phyloP scores from a whole-genome alignment of 169 alveolate genomes.

The Plasmodium coatneyi region DNA sequence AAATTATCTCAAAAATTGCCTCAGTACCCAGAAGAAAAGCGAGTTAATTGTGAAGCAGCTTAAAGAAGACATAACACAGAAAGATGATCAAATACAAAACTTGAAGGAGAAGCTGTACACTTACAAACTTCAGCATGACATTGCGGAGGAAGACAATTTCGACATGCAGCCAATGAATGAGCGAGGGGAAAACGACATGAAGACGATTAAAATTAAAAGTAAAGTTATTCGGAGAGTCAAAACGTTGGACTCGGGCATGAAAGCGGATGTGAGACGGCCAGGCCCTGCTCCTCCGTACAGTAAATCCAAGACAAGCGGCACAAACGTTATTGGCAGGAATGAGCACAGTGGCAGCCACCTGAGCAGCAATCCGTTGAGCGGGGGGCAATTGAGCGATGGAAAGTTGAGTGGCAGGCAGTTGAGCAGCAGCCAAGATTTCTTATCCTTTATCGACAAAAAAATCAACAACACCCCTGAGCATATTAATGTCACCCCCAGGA shows the following conservation, averaged over 20 bases:
- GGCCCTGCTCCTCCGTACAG: neutral
- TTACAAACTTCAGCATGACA: slow-evolving; percentile 11
- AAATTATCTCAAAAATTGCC: slow-evolving; percentile 39
- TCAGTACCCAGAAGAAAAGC: slow-evolving; percentile 5
- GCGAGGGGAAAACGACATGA: neutral
- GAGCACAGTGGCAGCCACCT: neutral
- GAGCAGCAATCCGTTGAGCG: neutral
- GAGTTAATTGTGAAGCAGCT: slow-evolving; percentile 29
- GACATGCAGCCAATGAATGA: slow-evolving; percentile 16
- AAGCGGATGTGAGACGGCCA: neutral
- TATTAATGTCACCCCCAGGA: slow-evolving; percentile 25
- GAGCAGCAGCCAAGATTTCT: slow-evolving; percentile 12
- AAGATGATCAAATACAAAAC: slow-evolving; percentile 25
- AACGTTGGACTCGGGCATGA: slow-evolving; percentile 14
- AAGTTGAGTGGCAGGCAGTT: neutral
- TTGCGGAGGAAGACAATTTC: slow-evolving; percentile 15
- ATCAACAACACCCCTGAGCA: slow-evolving; percentile 31
- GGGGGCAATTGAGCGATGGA: neutral
- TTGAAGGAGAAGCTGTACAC: slow-evolving; percentile 51
- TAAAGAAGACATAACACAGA: slow-evolving; percentile 16
- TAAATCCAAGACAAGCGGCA: slow-evolving; percentile 16
- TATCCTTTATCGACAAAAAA: slow-evolving; percentile 28
- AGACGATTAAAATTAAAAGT: slow-evolving; percentile 45
- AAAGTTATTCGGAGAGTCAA: slow-evolving; percentile 44
- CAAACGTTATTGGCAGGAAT: neutral